Percentiles rank a stretch among this genome's conserved stretches.
These are phyloP conservation scores for Alternaria novae-zelandiae DNA, from an alignment of 2,329 filamentous ascomycete genomes.

Conservation along the genomic window DNA sequence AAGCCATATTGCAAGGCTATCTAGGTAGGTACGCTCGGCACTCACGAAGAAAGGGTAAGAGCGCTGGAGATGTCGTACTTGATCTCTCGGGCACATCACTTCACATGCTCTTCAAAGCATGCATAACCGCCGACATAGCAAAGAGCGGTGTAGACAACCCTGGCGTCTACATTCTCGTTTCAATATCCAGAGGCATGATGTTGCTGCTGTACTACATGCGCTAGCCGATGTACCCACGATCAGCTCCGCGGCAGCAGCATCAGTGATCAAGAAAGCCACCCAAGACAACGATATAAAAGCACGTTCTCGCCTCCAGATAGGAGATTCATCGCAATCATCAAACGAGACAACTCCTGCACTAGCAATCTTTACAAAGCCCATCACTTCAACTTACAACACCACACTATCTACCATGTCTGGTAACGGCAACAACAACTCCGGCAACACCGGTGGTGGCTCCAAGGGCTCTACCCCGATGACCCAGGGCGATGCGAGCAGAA, in stretches of 20 bases:
- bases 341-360: neutral
- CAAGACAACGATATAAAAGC: neutral
- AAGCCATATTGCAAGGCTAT: no score
- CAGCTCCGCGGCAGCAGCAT: neutral
- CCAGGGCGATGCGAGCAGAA: neutral
- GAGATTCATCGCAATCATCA: neutral
- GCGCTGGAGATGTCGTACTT: no score
- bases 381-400: no score
- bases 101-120: neutral
- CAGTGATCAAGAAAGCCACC: no score
- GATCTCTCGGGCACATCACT: rapidly evolving
- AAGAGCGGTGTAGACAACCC: neutral
- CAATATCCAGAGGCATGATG: neutral
- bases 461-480: neutral
- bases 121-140: no score
- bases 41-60: no score
- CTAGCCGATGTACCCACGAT: neutral
- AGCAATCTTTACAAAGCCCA: neutral
- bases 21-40: no score
- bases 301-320: neutral
- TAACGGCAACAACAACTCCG: no score
- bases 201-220: neutral
- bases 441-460: neutral
- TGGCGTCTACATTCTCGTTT: neutral
- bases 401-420: no score